Evolutionary conservation across 2,329 filamentous ascomycete species (phyloP), one percentile per base, ranked within the genome.

Genomic region (Alternaria solani): DNA sequence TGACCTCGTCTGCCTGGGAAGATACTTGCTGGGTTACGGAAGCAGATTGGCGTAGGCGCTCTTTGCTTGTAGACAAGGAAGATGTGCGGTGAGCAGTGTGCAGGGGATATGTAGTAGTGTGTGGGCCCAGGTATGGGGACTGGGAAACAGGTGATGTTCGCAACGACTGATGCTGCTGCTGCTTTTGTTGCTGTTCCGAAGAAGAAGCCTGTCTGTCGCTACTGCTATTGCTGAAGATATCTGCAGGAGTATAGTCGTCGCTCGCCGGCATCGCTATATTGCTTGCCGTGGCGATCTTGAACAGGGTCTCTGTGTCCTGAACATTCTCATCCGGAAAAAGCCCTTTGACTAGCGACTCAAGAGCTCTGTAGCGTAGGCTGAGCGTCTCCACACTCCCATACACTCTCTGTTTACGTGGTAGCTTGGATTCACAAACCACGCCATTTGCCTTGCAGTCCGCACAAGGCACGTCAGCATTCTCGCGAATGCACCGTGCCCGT

Each of bases 301-400:
- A 80, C 18, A 82, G 62, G 12, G 76, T 74, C 38, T 80, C 77
- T 26, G 79, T 74, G 55, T 78, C 75, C 20, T 75, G 75, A 3
- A 76, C 71, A 55, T 81, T 78, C 36, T 79, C 70, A 16, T 79
- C 63, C 4, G 80, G 79, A 47, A 80, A 81, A 1, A 82, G 57
- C 0, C 80, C 80, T 51, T 79, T 78, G 42, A 82, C 74, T 43
- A 82, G 48, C 16, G 79, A 74, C 62, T 82, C 80, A 11, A 82
- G 72, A 3, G 81, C 79, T 43, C 81, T 72, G 60, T 80, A 82
- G 28, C 80, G 73, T 30, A 79, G 69, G 48, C 80, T 81, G 43
- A 82, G 68, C n/a, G 80, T 81, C 61, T 82, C 81, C 7, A 81
- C 78, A 58, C 80, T 82, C 16, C 81, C 81, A 55, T 82, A 82